Percentiles rank a stretch among this genome's conserved stretches.
These are phyloP conservation scores for Gossypium laxum DNA, from an alignment of 441 rosid genomes.

Conservation along the genomic window DNA sequence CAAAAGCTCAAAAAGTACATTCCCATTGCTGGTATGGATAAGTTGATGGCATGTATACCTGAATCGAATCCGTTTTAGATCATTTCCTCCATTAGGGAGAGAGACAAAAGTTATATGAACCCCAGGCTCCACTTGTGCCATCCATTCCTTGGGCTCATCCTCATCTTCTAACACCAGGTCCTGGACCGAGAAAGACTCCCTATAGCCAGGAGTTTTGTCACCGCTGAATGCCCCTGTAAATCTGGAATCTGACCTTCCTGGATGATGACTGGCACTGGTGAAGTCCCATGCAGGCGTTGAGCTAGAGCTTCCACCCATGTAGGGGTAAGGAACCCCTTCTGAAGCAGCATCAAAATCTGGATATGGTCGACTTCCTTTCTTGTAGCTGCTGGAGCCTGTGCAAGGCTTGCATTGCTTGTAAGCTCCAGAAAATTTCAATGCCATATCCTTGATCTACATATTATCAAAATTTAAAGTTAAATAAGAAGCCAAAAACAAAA, in stretches of 20 bases:
- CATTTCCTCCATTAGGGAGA: conserved; percentile 86
- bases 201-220: conserved; percentile 33
- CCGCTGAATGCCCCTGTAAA: conserved; percentile 31
- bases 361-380: conserved; percentile 46
- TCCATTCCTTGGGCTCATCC: conserved; percentile 85
- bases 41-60: conserved; percentile 33
- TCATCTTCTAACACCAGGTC: conserved; percentile 77
- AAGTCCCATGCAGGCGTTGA: conserved; percentile 99
- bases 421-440: conserved; percentile 73
- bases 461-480: not conserved
- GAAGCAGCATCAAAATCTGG: conserved; percentile 71
- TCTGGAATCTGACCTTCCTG: conserved; percentile 40
- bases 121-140: conserved; percentile 99
- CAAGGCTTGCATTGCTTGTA: conserved; percentile 79
- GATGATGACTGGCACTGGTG: conserved; percentile 36
- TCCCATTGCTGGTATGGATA: not conserved
- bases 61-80: conserved; percentile 89
- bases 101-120: conserved; percentile 92
- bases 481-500: not conserved
- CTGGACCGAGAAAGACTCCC: conserved; percentile 46
- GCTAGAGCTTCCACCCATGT: conserved; percentile 64
- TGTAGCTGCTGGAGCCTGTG: conserved; percentile 52
- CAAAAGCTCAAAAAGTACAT: not conserved
- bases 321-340: conserved; percentile 71
- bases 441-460: conserved; percentile 88